Percentiles rank a stretch among this genome's conserved stretches.
These are phyloP conservation scores for Biscogniauxia marginata DNA, from an alignment of 2,329 filamentous ascomycete species.

Conservation along the genomic window DNA sequence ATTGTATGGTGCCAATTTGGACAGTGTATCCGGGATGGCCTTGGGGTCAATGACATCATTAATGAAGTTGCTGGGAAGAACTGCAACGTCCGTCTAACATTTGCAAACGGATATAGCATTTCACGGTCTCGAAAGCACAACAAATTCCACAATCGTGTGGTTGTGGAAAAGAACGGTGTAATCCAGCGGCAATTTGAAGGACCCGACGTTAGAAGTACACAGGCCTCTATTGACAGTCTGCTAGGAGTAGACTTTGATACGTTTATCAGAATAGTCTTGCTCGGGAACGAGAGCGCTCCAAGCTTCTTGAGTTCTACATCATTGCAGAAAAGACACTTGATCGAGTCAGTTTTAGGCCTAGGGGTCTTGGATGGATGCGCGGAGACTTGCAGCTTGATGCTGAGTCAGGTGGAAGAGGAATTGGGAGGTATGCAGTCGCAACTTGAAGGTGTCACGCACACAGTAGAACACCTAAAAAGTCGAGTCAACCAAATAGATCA, in stretches of 20 bases:
- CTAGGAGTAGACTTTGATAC: slow-evolving; percentile 33
- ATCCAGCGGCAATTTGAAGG: slow-evolving; percentile 29
- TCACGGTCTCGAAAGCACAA: slow-evolving; percentile 30
- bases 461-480: not conserved
- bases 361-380: slow-evolving; percentile 23
- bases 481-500: slow-evolving; percentile 4
- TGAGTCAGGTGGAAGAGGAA: slow-evolving; percentile 25
- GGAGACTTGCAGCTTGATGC: slow-evolving; percentile 19
- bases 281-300: slow-evolving; percentile 31
- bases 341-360: slow-evolving; percentile 30
- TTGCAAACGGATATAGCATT: slow-evolving; percentile 33
- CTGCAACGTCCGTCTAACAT: slow-evolving; percentile 30
- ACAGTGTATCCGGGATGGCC: slow-evolving; percentile 29
- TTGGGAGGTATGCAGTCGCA: slow-evolving; percentile 6
- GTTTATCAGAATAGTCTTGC: slow-evolving; percentile 32
- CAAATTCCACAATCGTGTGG: slow-evolving; percentile 24
- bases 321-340: slow-evolving; percentile 29
- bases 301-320: slow-evolving; percentile 32
- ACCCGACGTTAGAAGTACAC: slow-evolving; percentile 21
- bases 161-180: slow-evolving; percentile 29
- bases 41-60: slow-evolving; percentile 30
- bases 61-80: slow-evolving; percentile 30
- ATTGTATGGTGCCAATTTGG: slow-evolving; percentile 37
- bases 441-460: slow-evolving; percentile 12
- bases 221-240: slow-evolving; percentile 30